Evolutionary conservation across 208 protist species (phyloP).

Genomic region (Trichomonas vaginalis): DNA sequence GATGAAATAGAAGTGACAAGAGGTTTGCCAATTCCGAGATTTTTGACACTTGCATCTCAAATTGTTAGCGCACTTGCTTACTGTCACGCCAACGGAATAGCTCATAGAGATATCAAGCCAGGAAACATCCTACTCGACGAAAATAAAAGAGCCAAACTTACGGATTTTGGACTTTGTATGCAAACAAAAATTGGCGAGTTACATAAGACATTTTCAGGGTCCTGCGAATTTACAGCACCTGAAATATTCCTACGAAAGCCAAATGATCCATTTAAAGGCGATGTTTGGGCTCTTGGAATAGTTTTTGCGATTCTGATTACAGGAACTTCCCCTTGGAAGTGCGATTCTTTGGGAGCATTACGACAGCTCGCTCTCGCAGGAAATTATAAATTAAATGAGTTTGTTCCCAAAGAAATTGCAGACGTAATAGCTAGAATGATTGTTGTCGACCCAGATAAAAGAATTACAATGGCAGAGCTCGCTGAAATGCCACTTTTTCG

Average conservation of each 20-base stretch:
- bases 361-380: not conserved
- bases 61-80: not conserved
- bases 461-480: not conserved
- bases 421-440: not conserved
- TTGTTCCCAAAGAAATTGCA: not conserved
- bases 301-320: not conserved
- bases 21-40: not conserved
- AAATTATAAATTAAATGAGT: not conserved
- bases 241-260: not conserved
- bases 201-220: not conserved
- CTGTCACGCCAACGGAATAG: not conserved
- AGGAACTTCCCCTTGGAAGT: not conserved
- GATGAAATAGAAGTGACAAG: not conserved
- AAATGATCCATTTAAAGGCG: not conserved
- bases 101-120: not conserved
- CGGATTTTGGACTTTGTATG: not conserved
- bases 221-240: not conserved
- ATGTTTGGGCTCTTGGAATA: not conserved
- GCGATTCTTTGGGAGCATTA: not conserved
- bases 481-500: not conserved
- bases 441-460: not conserved
- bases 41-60: not conserved
- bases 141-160: not conserved
- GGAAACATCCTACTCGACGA: not conserved
- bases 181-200: not conserved